phyloP scores from a whole-genome alignment of 2,329 filamentous ascomycete genomes.

The Ophiostoma quercus region DNA sequence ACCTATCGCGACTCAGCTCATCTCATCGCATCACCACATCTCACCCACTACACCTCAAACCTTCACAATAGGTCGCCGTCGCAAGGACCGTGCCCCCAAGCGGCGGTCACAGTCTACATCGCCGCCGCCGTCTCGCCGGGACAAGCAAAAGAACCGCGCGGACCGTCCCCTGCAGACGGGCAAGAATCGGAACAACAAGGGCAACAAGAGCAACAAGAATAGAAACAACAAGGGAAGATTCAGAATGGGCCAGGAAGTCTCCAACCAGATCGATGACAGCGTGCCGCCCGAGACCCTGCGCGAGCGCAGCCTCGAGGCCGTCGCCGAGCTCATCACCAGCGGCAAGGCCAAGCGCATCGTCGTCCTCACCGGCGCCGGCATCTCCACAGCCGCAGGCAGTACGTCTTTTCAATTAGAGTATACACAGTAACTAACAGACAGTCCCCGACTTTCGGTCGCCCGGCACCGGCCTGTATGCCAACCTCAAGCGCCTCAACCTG shows the following conservation, averaged over 20 bases:
- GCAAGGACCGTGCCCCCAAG: constrained; percentile 24
- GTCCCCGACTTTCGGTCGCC: constrained; percentile 95
- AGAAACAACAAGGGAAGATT: background rate
- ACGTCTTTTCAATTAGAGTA: constrained; percentile 26
- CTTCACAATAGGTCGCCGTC: constrained; percentile 27
- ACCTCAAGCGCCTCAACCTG: constrained; percentile 77
- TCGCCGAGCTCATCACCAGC: constrained; percentile 75
- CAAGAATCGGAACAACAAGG: constrained; percentile 6
- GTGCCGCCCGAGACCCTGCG: constrained; percentile 60
- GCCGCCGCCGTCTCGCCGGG: constrained; percentile 19
- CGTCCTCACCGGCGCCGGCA: constrained; percentile 86
- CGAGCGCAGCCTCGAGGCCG: constrained; percentile 62
- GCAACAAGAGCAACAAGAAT: background rate
- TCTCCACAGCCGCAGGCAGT: constrained; percentile 68
- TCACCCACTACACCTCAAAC: background rate
- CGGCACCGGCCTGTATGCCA: constrained; percentile 88
- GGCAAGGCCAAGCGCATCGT: constrained; percentile 66
- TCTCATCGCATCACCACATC: background rate
- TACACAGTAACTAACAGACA: constrained; percentile 20
- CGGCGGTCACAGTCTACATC: constrained; percentile 23
- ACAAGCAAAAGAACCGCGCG: constrained; percentile 20
- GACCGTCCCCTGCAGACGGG: constrained; percentile 18
- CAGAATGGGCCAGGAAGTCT: constrained; percentile 80
- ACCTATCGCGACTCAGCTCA: background rate
- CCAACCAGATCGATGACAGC: constrained; percentile 58